Conservation (phyloP, 352 stramenopile species). For the Pythium brachiatum region DNA sequence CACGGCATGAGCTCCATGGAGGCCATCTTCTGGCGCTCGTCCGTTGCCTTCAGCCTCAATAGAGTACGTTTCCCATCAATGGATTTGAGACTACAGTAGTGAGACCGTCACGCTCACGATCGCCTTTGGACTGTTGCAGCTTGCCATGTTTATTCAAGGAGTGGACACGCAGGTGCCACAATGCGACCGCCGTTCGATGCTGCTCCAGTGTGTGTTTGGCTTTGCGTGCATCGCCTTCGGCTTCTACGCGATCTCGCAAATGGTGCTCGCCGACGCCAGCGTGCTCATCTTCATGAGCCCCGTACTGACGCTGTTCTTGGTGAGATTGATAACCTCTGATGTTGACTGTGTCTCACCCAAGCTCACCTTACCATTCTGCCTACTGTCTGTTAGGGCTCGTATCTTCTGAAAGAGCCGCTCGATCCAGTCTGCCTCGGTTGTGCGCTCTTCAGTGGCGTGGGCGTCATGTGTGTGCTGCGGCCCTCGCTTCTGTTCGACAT, state of each 20-base stretch:
- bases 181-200: slow-evolving; percentile 28
- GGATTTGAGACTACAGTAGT: background rate
- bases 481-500: slow-evolving; percentile 42
- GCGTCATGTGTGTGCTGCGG: slow-evolving; percentile 42
- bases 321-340: no score
- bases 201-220: slow-evolving; percentile 47
- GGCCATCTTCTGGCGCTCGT: slow-evolving; percentile 55
- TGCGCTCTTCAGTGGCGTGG: slow-evolving; percentile 32
- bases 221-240: slow-evolving; percentile 54
- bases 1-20: slow-evolving; percentile 42
- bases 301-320: slow-evolving; percentile 65
- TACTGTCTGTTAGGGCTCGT: slow-evolving; percentile 19
- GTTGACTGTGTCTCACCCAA: no score
- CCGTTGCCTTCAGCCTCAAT: slow-evolving; percentile 47
- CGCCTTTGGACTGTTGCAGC: slow-evolving; percentile 10
- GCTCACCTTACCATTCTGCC: no score
- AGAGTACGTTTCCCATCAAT: slow-evolving; percentile 15
- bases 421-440: slow-evolving; percentile 31
- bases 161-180: slow-evolving; percentile 25
- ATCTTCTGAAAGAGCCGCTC: slow-evolving; percentile 29
- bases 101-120: background rate
- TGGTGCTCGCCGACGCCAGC: slow-evolving; percentile 69
- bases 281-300: slow-evolving; percentile 65
- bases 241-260: slow-evolving; percentile 70
- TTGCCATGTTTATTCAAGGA: slow-evolving; percentile 28